A percentile compares a stretch with the other conserved stretches of the same genome.
phyloP scores from a whole-genome alignment of 2,329 filamentous ascomycete species.

The Cadophora sp. region DNA sequence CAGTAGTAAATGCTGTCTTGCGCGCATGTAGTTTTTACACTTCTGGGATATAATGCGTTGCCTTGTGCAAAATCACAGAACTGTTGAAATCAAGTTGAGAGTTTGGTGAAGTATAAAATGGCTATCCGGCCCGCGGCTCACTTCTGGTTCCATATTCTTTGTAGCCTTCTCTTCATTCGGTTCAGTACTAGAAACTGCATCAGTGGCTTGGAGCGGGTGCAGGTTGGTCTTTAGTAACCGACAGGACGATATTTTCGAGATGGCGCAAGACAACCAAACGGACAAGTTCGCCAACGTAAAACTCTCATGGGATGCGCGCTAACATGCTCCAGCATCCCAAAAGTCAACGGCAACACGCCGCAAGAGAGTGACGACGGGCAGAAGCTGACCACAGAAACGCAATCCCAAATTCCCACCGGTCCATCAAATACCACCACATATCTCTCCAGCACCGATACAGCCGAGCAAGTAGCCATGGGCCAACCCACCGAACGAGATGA shows the following conservation, averaged over 20 bases:
- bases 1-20: neutral
- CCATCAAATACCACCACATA: slow-evolving; percentile 15
- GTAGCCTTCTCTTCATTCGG: neutral
- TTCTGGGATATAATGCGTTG: too few species aligned
- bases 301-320: neutral
- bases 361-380: neutral
- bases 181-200: neutral
- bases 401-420: slow-evolving; percentile 12
- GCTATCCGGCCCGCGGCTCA: too few species aligned
- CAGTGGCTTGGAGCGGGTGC: neutral
- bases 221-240: neutral
- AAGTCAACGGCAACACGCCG: neutral
- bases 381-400: neutral
- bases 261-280: neutral
- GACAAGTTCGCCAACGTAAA: neutral
- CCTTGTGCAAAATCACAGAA: too few species aligned
- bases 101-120: neutral
- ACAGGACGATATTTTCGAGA: neutral
- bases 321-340: neutral
- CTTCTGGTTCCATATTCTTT: neutral
- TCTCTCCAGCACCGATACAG: slow-evolving; percentile 5
- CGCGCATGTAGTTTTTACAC: neutral
- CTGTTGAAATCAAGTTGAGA: neutral
- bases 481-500: neutral
- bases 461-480: slow-evolving; percentile 16